Evolutionary conservation across 2,329 filamentous ascomycete species (phyloP), one percentile per base, ranked within the genome.

Genomic region (Nemania abortiva): DNA sequence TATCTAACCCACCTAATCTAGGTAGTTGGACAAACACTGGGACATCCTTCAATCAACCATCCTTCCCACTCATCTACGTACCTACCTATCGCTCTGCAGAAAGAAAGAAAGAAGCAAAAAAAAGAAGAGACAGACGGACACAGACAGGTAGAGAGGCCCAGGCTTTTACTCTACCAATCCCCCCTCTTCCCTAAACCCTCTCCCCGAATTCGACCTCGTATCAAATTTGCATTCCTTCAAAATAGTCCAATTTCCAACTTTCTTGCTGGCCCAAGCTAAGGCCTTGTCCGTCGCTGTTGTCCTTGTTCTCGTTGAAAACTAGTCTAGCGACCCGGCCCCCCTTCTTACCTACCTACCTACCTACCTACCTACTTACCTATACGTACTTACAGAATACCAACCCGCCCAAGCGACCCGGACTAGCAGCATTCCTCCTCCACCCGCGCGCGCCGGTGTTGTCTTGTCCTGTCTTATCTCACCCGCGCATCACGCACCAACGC

Each of bases 381-480:
- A n/a, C 45, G 18, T 34, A 20, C 27, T 45, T 60, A 47, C 42
- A 18, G 18, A 47, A 42, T 34, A 50, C 57, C 50, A 24, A 24
- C 45, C 22, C 42, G 18, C 3, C 24, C 24, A 27, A 42, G 11
- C 34, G 34, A 9, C 34, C 34, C 34, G 34, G 47, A 61, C 47
- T 49, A 52, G 29, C 58, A 65, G 72, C 73, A 76, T 74, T 74
- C 75, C 73, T 71, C 70, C 62, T 70, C 70, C 64, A 66, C 70
- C 61, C 71, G 37, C 60, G 54, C 56, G 53, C 57, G 63, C 63
- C 49, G 56, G 54, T 58, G 68, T 45, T 68, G 61, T 58, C 34
- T 37, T 63, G 42, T 69, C 72, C 69, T 74, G 69, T 74, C 72
- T 75, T 74, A 75, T 75, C 74, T 74, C 71, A 66, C 69, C 70